Percentiles rank a stretch among this genome's conserved stretches.
Conservation (phyloP, 805 yeast genomes). For the Priceomyces castillae region DNA sequence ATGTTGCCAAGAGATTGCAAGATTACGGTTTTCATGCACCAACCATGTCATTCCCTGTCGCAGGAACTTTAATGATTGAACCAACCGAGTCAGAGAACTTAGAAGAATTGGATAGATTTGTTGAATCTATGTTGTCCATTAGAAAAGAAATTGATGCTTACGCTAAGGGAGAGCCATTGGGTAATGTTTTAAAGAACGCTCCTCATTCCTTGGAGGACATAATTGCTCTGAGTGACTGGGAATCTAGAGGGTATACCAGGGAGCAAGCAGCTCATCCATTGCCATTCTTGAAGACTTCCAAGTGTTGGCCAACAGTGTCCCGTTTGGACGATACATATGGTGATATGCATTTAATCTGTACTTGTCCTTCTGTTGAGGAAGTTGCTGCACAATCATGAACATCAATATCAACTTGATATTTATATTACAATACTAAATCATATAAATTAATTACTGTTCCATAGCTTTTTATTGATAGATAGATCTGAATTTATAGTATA, state of each 20-base stretch:
- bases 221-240: constrained; percentile 70
- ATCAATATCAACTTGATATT: too few relatives aligned
- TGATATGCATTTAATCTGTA: constrained; percentile 87
- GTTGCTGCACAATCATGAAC: constrained; percentile 31
- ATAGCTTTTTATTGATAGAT: too few relatives aligned
- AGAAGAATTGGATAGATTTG: constrained; percentile 86
- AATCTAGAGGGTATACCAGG: constrained; percentile 80
- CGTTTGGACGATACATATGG: constrained; percentile 95
- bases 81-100: constrained; percentile 95
- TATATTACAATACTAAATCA: too few relatives aligned
- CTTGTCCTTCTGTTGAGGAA: constrained; percentile 86
- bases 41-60: constrained; percentile 97
- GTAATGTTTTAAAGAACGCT: constrained; percentile 76
- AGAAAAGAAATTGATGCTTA: constrained; percentile 76
- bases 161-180: constrained; percentile 62
- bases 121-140: constrained; percentile 81
- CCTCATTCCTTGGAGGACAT: constrained; percentile 89
- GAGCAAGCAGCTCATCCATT: constrained; percentile 93
- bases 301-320: constrained; percentile 94
- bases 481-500: too few relatives aligned
- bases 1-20: constrained; percentile 93
- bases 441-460: too few relatives aligned
- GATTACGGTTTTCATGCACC: constrained; percentile 99
- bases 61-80: constrained; percentile 96
- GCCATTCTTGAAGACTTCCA: constrained; percentile 64